Evolutionary conservation across 73 alveolate genomes (phyloP), one percentile per base, ranked within the genome.

Genomic region (Urostyla sp.): DNA sequence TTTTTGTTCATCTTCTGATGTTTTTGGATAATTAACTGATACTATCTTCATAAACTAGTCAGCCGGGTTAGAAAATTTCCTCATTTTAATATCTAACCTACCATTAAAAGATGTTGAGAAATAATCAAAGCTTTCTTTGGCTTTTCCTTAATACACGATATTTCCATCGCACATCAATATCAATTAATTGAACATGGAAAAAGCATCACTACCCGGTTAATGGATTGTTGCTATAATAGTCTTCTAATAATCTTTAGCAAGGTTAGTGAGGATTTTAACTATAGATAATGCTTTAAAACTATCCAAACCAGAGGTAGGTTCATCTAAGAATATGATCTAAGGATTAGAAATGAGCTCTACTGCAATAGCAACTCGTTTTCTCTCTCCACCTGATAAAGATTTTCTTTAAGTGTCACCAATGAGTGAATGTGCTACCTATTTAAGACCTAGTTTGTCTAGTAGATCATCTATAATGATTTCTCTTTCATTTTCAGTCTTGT

Each of bases 141-240:
- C 89, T 23, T 55, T 35, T 3, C 94, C 94, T 55, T 87, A 48
- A 49, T 87, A 87, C 0, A 87, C 74, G 18, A 82, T 82, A 7
- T 83, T 28, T 11, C 94, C 94, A 26, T 87, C 77, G 26, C 66
- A 78, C 75, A 87, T 49, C 32, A 87, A 43, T 13, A 52, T 72
- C 8, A 74, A 37, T 20, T 40, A 28, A 32, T 74, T 76, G 36
- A 74, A 74, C 1, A 10, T 16, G 6, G 37, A 35, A 35, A 74
- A 74, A 7, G 87, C 37, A n/a, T 89, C 93, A 26, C 93, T 85
- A 13, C 79, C 46, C 20, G 96, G 96, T 61, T 89, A 67, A 77
- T 89, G 96, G 6, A 89, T 84, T 26, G 96, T 89, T 30, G 90
- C 90, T 13, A 89, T 75, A 0, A 89, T 75, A 10, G 91, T 85